Evolutionary conservation across 306 rosid species (phyloP), one percentile per base, ranked within the genome.

Genomic region (Elaeagnus macrophylla): DNA sequence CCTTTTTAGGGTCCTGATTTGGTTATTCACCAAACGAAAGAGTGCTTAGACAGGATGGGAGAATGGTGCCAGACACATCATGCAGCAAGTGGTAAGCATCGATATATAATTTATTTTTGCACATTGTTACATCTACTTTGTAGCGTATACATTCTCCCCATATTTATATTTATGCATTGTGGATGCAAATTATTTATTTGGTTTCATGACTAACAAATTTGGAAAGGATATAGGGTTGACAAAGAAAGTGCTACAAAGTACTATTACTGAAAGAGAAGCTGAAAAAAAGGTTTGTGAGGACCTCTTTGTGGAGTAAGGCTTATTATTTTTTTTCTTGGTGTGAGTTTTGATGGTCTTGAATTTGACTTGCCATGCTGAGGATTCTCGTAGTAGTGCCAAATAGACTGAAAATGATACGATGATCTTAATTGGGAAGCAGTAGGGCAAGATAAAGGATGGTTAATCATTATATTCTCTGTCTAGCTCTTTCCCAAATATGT

Each of bases 21-120:
- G 80, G 94, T 91, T 62, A 86, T 91, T 66, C 91, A 78, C 68
- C 97, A 91, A 77, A 69, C 70, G 41, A 67, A 79, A 77, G 97
- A 84, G 65, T 86, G 93, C 74, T 73, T 91, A 65, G 96, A 86
- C 60, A 43, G 38, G 51, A 91, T 91, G 97, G 96, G 96, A 66
- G 97, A 86, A 65, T 91, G 97, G 97, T 91, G 97, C 75, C 88
- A 76, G 67, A 82, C 56, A 64, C 97, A 91, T 80, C 97, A 91
- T 65, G 79, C 60, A 54, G 94, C 79, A 47, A 91, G 97, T 75
- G 97, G 97, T 91, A 78, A 81, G 96, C 62, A 46, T 37, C 37
- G 57, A 54, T 51, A 59, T 67, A 57, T 49, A 55, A 56, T 51
- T 54, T 45, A 57, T 49, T 44, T 19, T 32, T 61, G 52, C 54